Evolutionary conservation across 495 filamentous ascomycete genomes (phyloP).

Genomic region (Penicillium flavigenum): DNA sequence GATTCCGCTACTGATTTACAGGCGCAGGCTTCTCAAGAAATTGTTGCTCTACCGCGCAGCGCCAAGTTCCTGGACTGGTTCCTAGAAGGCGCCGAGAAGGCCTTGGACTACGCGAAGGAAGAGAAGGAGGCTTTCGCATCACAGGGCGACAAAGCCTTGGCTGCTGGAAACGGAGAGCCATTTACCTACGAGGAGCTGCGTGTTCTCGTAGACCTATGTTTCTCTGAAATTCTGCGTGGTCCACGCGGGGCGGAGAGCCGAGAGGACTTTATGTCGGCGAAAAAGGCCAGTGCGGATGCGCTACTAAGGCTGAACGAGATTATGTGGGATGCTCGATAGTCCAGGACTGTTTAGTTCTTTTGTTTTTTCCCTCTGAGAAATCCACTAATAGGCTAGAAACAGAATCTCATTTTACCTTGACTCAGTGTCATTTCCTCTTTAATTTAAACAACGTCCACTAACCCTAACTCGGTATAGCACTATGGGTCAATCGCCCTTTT

Average conservation of each 20-base stretch:
- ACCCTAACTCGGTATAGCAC: constrained; percentile 14
- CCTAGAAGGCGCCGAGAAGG: constrained; percentile 68
- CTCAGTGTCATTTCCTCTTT: constrained; percentile 7
- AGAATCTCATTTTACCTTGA: constrained; percentile 3
- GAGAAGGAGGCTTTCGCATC: constrained; percentile 47
- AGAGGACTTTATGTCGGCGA: constrained; percentile 70
- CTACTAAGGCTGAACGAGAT: constrained; percentile 73
- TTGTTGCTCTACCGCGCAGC: constrained; percentile 66
- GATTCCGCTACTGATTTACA: constrained; percentile 4
- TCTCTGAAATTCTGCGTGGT: constrained; percentile 67
- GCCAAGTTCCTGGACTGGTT: constrained; percentile 80
- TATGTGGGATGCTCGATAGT: constrained; percentile 63
- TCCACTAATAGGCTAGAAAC: neutral
- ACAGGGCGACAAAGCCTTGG: constrained; percentile 36
- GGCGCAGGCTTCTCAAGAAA: constrained; percentile 30
- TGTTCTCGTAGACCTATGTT: constrained; percentile 79
- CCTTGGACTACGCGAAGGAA: constrained; percentile 62
- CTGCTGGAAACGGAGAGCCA: constrained; percentile 42
- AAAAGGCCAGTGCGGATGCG: constrained; percentile 72
- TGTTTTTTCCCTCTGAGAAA: neutral
- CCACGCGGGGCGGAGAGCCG: constrained; percentile 61
- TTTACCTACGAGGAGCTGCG: constrained; percentile 86
- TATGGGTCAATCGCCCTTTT: constrained; percentile 13
- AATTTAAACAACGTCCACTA: constrained; percentile 23
- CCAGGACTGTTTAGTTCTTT: neutral